phyloP scores from a whole-genome alignment of 257 asterid species.

The Ballota nigra region DNA sequence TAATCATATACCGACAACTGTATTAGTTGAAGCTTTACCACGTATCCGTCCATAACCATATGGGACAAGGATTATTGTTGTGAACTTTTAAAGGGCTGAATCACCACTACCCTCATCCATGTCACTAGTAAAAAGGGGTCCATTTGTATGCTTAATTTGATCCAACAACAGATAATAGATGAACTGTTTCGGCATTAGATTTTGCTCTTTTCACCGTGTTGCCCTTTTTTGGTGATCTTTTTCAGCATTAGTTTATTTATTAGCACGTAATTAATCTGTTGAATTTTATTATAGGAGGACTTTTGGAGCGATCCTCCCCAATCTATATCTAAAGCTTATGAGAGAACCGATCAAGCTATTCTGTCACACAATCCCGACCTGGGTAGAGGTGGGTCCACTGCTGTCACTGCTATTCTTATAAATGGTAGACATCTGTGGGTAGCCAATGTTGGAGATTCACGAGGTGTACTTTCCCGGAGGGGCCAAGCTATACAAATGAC shows the following conservation, averaged over 20 bases:
- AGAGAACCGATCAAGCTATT: slow-evolving; percentile 82
- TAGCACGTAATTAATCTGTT: background rate
- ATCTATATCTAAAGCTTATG: slow-evolving; percentile 72
- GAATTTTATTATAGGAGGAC: slow-evolving; percentile 57
- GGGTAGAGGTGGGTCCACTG: slow-evolving; percentile 96
- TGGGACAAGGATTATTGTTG: background rate
- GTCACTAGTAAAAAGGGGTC: background rate
- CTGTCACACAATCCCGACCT: slow-evolving; percentile 77
- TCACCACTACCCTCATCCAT: background rate
- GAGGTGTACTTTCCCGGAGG: slow-evolving; percentile 81
- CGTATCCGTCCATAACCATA: background rate
- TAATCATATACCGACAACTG: background rate
- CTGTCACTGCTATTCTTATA: slow-evolving; percentile 83
- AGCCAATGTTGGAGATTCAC: slow-evolving; percentile 93
- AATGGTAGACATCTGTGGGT: slow-evolving; percentile 65
- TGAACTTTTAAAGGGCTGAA: background rate
- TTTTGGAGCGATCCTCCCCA: slow-evolving; percentile 70
- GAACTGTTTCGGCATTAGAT: background rate
- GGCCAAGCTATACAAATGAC: slow-evolving; percentile 85
- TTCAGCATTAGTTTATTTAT: slow-evolving; percentile 18
- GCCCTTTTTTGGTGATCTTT: background rate
- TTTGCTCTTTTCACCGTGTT: background rate
- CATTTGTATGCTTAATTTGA: background rate
- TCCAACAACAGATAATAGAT: background rate
- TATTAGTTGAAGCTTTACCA: background rate